phyloP scores from a whole-genome alignment of 2,329 filamentous ascomycete species.

The Mycocentrospora acerina region DNA sequence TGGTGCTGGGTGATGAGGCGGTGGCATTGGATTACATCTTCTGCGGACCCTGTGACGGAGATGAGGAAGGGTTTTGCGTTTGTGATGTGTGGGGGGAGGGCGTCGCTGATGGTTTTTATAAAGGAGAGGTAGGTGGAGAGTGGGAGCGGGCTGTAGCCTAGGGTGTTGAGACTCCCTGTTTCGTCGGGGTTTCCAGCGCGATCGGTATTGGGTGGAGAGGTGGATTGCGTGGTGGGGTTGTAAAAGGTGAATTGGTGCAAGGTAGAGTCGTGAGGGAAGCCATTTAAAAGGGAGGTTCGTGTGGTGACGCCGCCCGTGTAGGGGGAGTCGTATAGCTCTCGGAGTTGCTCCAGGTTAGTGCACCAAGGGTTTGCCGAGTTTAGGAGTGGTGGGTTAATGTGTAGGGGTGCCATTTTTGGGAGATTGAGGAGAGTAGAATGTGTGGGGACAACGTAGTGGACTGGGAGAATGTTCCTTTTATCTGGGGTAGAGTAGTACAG shows the following conservation, averaged over 20 bases:
- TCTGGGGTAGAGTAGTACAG: no score
- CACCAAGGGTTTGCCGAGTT: conserved; percentile 80
- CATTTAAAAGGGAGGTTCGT: conserved; percentile 65
- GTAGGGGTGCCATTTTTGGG: conserved; percentile 40
- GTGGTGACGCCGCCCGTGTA: conserved; percentile 74
- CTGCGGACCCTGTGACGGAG: conserved; percentile 66
- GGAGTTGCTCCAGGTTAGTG: conserved; percentile 63
- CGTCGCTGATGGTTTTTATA: conserved; percentile 51
- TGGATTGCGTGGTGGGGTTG: conserved; percentile 45
- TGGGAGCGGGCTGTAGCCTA: conserved; percentile 70
- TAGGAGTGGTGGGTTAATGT: conserved; percentile 65
- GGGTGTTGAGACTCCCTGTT: conserved; percentile 60
- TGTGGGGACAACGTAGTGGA: no score
- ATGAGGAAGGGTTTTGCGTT: conserved; percentile 64
- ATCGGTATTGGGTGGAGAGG: conserved; percentile 21
- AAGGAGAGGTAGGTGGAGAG: conserved; percentile 62
- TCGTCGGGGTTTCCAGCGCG: conserved; percentile 23
- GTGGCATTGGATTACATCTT: conserved; percentile 62
- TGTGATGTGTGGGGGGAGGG: conserved; percentile 6
- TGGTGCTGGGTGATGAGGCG: conserved; percentile 46
- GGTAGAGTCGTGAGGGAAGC: conserved; percentile 63
- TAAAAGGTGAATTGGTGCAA: conserved; percentile 70
- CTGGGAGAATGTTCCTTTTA: no score
- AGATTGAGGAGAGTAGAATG: not conserved
- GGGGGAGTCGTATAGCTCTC: conserved; percentile 60